Conservation (phyloP, 164 flowering plant species). For the Cinnamomum micranthum region DNA sequence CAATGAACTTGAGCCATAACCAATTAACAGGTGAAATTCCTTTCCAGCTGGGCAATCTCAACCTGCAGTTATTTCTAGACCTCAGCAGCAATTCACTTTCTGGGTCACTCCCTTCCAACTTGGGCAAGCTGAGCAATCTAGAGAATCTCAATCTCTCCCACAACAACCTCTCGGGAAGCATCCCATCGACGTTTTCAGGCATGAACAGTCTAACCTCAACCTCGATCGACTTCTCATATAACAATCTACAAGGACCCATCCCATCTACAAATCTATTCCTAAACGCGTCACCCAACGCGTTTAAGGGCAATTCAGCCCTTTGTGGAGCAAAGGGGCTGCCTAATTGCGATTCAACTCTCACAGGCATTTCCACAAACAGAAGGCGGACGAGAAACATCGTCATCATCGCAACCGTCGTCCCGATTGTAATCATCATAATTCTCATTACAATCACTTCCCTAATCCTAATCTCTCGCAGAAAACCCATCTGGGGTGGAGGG, state of each 20-base stretch:
- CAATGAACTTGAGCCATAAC: conserved; percentile 19
- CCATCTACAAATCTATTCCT: conserved; percentile 16
- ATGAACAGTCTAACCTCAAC: conserved; percentile 12
- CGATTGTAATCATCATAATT: neutral
- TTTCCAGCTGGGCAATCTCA: conserved; percentile 20
- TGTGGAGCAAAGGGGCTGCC: conserved; percentile 17
- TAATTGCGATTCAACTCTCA: conserved; percentile 4
- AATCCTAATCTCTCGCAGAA: neutral
- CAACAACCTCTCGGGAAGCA: conserved; percentile 20
- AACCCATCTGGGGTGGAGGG: neutral
- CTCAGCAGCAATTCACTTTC: conserved; percentile 24
- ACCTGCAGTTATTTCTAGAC: conserved; percentile 16
- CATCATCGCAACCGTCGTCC: conserved; percentile 3
- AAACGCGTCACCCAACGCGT: conserved; percentile 11
- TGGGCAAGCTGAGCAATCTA: conserved; percentile 15
- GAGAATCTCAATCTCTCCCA: conserved; percentile 23
- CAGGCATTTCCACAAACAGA: conserved; percentile 2
- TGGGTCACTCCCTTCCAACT: conserved; percentile 19
- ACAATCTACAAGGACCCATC: conserved; percentile 25
- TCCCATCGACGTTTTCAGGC: conserved; percentile 14
- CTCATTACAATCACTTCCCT: neutral
- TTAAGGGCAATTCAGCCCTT: conserved; percentile 21
- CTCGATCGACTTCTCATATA: conserved; percentile 21
- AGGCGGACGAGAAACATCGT: conserved; percentile 10
- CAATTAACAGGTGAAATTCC: conserved; percentile 26